Conservation (phyloP, 1,284 basidiomycete species). For the Rhodotorula sp. region DNA sequence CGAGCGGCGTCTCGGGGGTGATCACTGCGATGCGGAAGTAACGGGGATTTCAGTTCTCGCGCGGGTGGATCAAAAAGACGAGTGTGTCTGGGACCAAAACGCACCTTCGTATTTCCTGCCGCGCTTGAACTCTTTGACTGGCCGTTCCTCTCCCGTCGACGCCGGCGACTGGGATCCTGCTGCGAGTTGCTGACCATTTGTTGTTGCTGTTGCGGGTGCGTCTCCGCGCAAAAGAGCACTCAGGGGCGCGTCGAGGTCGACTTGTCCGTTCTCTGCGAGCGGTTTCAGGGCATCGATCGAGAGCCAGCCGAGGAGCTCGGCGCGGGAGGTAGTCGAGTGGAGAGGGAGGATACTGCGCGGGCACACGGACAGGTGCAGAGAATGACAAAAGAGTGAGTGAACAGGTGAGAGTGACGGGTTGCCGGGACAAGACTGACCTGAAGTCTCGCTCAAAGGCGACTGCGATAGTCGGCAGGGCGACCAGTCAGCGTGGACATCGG, state of each 20-base stretch:
- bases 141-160: neutral
- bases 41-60: neutral
- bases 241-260: constrained; percentile 19
- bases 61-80: neutral
- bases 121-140: constrained; percentile 22
- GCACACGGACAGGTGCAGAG: too few species aligned
- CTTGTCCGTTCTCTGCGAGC: constrained; percentile 7
- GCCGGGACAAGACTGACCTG: constrained; percentile 4
- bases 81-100: neutral
- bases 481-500: too few species aligned
- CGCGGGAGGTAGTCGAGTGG: constrained; percentile 24
- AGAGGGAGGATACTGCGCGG: constrained; percentile 30
- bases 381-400: neutral
- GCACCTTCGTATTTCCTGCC: constrained; percentile 20
- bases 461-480: neutral
- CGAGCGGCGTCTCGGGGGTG: constrained; percentile 35
- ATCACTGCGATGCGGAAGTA: constrained; percentile 18
- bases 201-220: neutral
- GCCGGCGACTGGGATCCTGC: neutral
- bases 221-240: neutral
- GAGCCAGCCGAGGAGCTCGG: constrained; percentile 31
- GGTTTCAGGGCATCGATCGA: constrained; percentile 25
- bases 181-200: neutral
- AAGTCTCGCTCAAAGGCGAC: constrained; percentile 37
- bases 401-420: neutral